These are phyloP conservation scores for Alternaria incomplexa DNA, from an alignment of 2,329 filamentous ascomycete genomes.

Conservation along the genomic window DNA sequence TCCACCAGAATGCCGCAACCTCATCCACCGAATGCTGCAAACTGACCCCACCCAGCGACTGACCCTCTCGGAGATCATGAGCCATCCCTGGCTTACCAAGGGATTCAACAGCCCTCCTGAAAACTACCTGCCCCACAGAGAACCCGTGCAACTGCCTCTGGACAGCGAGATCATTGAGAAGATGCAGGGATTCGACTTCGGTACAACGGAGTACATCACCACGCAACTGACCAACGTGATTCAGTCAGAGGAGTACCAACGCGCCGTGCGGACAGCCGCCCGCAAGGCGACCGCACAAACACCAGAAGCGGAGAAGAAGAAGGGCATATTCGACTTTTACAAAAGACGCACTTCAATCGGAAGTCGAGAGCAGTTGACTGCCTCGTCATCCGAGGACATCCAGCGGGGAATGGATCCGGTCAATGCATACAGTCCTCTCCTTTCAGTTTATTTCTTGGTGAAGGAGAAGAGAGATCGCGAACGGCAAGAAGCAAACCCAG, in stretches of 20 bases:
- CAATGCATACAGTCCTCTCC: conserved; percentile 89
- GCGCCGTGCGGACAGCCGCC: conserved; percentile 74
- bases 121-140: conserved; percentile 82
- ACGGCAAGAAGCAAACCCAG: conserved; percentile 63
- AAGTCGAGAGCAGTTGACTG: conserved; percentile 84
- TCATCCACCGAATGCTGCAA: conserved; percentile 94
- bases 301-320: conserved; percentile 73
- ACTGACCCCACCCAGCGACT: conserved; percentile 89
- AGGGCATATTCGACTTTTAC: conserved; percentile 96
- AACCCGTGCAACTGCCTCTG: conserved; percentile 83
- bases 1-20: conserved; percentile 80
- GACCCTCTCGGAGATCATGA: conserved; percentile 89
- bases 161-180: conserved; percentile 83
- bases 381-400: conserved; percentile 84
- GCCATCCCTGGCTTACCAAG: conserved; percentile 94
- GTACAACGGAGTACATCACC: conserved; percentile 81
- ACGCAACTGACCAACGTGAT: conserved; percentile 83
- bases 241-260: conserved; percentile 92
- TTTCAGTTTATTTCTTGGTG: conserved; percentile 97
- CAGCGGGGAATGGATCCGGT: conserved; percentile 83
- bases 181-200: conserved; percentile 99
- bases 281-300: conserved; percentile 67
- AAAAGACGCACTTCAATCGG: conserved; percentile 88
- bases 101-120: conserved; percentile 86
- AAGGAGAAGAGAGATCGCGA: conserved; percentile 91